Base-by-base conservation (phyloP, 441 rosid genomes). In the Pelargonium cotyledonis region DNA sequence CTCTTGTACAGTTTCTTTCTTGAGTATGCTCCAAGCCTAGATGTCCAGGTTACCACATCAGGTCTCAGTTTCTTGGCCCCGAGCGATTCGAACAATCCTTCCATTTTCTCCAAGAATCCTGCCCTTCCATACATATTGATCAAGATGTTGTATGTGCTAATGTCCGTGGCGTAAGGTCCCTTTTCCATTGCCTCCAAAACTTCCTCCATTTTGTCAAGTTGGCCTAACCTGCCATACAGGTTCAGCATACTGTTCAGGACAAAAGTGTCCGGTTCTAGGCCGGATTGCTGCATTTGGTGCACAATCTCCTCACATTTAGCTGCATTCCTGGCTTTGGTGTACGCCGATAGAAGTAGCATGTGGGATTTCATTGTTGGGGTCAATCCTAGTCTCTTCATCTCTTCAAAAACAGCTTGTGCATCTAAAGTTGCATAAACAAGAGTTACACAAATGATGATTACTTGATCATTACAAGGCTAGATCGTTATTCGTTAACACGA, bases 31-130 rank as follows among this genome's bases (percentile, higher is more conserved):
- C 90, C 93, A 0, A 88, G 72, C 62, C 94, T 82, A 5, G 97
- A 89, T 0, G 98, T 93, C 98, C 97, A 93, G 6, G 98, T 93
- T 73, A 90, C 95, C 1, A 89, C 98, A 72, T 93, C 96, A 0
- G 97, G 86, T 53, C 65, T 82, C 70, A 86, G 58, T 8, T 72
- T 81, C 76, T 66, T 88, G 53, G 70, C 71, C 9, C 81, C 67
- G 49, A 90, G 80, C 41, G 77, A 77, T 0, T 15, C 66, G 72
- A 93, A 90, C 65, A 88, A 68, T 61, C 74, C 87, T 71, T 90
- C 97, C 71, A 89, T 82, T 79, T 82, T 85, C 60, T 90, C 84
- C 15, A 90, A 66, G 78, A 82, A 90, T 21, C 98, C 97, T 4
- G 92, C 91, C 38, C 84, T 78, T 6, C 94, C 97, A 9, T 93